Evolutionary conservation across 1,284 basidiomycete genomes (phyloP).

Genomic region (Butyriboletus appendiculatus): DNA sequence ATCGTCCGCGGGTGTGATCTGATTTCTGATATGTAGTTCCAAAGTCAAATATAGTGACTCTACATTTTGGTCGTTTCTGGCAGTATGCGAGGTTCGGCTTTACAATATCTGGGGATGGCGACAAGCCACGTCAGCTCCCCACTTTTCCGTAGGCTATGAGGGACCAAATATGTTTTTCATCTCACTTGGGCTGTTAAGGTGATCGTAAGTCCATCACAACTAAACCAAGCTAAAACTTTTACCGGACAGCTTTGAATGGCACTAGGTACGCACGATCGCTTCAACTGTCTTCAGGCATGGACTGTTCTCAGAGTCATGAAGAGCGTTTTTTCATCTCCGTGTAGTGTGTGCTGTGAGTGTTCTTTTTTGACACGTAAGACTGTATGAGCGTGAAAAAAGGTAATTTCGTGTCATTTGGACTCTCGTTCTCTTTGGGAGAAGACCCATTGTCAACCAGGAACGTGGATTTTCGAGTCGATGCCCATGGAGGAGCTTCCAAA

Average conservation of each 20-base stretch:
- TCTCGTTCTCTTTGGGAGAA: too few relatives aligned
- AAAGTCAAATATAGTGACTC: not conserved
- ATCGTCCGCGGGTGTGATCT: not conserved
- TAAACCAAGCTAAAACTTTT: not conserved
- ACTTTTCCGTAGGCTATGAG: not conserved
- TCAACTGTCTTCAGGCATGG: not conserved
- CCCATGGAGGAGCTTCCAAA: slow-evolving; percentile 1
- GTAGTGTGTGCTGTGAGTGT: not conserved
- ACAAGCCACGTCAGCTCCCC: not conserved
- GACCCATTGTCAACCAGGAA: slow-evolving; percentile 8
- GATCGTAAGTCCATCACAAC: not conserved
- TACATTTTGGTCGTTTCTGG: not conserved
- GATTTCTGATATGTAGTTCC: not conserved
- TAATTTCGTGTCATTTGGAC: not conserved
- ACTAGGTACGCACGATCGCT: not conserved
- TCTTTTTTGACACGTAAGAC: slow-evolving; percentile 1
- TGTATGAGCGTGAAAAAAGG: not conserved
- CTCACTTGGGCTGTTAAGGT: not conserved
- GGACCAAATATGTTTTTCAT: not conserved
- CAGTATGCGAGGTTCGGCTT: not conserved
- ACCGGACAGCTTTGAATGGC: not conserved
- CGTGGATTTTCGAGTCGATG: slow-evolving; percentile 9
- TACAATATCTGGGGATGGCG: not conserved
- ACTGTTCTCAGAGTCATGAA: not conserved
- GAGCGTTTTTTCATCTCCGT: not conserved